Percentiles rank a stretch among this genome's conserved stretches.
These are phyloP conservation scores for Heterococcus sp. DNA, from an alignment of 108 stramenopile species.

Conservation along the genomic window DNA sequence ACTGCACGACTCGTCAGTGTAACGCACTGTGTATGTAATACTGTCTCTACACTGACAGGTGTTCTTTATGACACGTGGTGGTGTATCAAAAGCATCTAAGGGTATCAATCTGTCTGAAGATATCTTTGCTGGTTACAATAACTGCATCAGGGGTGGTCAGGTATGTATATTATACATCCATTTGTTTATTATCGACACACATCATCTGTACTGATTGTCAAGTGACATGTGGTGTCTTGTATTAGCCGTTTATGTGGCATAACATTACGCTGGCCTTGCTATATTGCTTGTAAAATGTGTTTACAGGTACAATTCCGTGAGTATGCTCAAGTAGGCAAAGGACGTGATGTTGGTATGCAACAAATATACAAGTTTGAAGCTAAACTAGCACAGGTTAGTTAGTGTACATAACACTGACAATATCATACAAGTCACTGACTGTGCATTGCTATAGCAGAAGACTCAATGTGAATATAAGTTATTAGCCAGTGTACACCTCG, in stretches of 20 bases:
- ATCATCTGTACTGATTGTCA: too few relatives aligned
- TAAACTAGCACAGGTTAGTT: slow-evolving; percentile 80
- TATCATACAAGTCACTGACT: too few relatives aligned
- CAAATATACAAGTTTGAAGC: slow-evolving; percentile 99
- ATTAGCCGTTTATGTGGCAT: too few relatives aligned
- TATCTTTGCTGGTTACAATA: slow-evolving; percentile 84
- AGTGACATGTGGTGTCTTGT: too few relatives aligned
- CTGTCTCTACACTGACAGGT: slow-evolving; percentile 83
- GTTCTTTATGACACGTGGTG: slow-evolving; percentile 93
- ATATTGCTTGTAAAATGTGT: too few relatives aligned
- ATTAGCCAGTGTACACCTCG: too few relatives aligned
- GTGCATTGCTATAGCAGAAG: too few relatives aligned
- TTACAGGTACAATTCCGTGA: slow-evolving; percentile 86
- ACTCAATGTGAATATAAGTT: too few relatives aligned
- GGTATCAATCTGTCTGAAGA: slow-evolving; percentile 98
- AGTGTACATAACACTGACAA: too few relatives aligned
- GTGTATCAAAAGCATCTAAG: slow-evolving; percentile 91
- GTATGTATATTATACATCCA: not conserved
- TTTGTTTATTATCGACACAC: too few relatives aligned
- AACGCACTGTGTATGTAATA: slow-evolving; percentile 39
- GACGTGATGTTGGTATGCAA: slow-evolving; percentile 96
- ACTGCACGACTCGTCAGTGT: too few relatives aligned
- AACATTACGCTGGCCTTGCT: too few relatives aligned
- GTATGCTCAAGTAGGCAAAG: slow-evolving; percentile 94
- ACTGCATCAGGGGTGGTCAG: slow-evolving; percentile 31